Evolutionary conservation across 805 yeast genomes (phyloP).

Genomic region (Candida fluviatilis): DNA sequence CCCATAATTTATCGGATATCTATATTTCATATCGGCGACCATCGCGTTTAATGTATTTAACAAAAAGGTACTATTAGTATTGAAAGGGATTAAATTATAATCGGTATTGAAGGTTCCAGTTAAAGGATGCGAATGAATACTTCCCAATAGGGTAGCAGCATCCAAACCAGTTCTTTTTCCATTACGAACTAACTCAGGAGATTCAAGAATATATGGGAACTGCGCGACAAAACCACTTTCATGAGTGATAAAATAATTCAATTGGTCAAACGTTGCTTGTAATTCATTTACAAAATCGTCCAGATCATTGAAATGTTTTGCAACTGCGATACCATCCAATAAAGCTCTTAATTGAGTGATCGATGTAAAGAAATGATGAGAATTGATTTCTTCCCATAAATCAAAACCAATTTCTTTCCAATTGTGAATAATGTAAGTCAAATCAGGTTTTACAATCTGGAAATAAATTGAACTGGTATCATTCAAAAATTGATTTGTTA

Average conservation of each 20-base stretch:
- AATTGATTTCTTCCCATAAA: slow-evolving; percentile 85
- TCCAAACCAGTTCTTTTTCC: slow-evolving; percentile 69
- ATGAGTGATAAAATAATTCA: slow-evolving; percentile 34
- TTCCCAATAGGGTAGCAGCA: slow-evolving; percentile 62
- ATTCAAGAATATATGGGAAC: slow-evolving; percentile 62
- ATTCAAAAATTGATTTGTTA: slow-evolving; percentile 23
- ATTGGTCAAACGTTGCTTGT: slow-evolving; percentile 22
- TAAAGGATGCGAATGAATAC: slow-evolving; percentile 39
- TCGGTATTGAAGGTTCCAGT: slow-evolving; percentile 23
- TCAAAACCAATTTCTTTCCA: slow-evolving; percentile 78
- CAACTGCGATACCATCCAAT: slow-evolving; percentile 44
- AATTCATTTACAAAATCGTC: slow-evolving; percentile 24
- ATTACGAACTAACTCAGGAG: slow-evolving; percentile 44
- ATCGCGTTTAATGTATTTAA: slow-evolving; percentile 62
- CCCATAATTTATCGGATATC: slow-evolving; percentile 74
- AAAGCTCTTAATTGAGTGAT: slow-evolving; percentile 71
- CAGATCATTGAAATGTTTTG: slow-evolving; percentile 22
- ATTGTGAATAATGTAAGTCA: slow-evolving; percentile 52
- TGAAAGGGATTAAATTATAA: slow-evolving; percentile 52
- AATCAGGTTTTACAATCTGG: slow-evolving; percentile 62
- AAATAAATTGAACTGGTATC: slow-evolving; percentile 39
- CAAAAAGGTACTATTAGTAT: slow-evolving; percentile 52
- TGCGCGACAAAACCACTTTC: slow-evolving; percentile 38
- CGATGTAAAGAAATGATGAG: slow-evolving; percentile 76
- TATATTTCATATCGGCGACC: slow-evolving; percentile 60